A percentile compares a stretch with the other conserved stretches of the same genome.
Conservation (phyloP, 129 eudicot species). For the Sambucus nigra region DNA sequence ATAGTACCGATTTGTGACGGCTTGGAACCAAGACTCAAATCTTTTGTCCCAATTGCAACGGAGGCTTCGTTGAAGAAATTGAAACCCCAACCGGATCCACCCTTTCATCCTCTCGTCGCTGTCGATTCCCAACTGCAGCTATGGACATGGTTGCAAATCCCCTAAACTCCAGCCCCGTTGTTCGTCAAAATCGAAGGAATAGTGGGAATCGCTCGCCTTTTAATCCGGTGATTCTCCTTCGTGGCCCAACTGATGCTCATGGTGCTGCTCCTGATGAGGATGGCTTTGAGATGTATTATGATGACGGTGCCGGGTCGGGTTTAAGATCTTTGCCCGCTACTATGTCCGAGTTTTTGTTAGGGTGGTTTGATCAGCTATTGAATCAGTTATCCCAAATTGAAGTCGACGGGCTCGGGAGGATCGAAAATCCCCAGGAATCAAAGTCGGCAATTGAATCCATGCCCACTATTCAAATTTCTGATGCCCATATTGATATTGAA, state of each 20-base stretch:
- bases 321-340: slow-evolving; percentile 33
- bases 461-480: slow-evolving; percentile 22
- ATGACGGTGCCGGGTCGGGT: slow-evolving; percentile 28
- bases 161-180: slow-evolving; percentile 8
- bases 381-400: slow-evolving; percentile 39
- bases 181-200: slow-evolving; percentile 12
- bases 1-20: slow-evolving; percentile 30
- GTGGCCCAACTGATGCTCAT: slow-evolving; percentile 6
- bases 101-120: neutral
- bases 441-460: slow-evolving; percentile 36
- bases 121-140: neutral
- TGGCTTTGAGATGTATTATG: slow-evolving; percentile 36
- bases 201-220: slow-evolving; percentile 19
- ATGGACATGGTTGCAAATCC: neutral
- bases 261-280: slow-evolving; percentile 8
- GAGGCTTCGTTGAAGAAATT: slow-evolving; percentile 37
- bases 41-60: slow-evolving; percentile 32
- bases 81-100: too few species aligned
- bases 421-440: slow-evolving; percentile 32
- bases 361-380: slow-evolving; percentile 36
- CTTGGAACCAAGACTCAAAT: slow-evolving; percentile 14
- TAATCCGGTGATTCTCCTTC: slow-evolving; percentile 43
- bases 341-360: slow-evolving; percentile 38
- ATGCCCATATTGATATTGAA: slow-evolving; percentile 14
- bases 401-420: slow-evolving; percentile 15